Conservation (phyloP, 2,329 filamentous ascomycete species). For the Ophiostoma populinum region DNA sequence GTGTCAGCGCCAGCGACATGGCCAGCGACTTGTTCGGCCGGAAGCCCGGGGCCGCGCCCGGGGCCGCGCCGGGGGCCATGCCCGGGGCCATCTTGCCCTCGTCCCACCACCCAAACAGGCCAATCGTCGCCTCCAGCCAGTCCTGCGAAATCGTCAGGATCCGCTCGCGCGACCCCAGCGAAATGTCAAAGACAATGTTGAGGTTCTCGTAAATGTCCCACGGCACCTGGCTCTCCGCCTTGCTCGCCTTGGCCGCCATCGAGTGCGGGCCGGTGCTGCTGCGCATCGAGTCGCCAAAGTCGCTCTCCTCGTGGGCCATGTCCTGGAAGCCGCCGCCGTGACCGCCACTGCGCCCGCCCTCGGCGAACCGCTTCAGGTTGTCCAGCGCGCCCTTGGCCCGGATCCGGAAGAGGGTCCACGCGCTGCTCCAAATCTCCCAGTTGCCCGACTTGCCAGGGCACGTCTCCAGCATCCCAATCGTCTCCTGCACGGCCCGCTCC, state of each 20-base stretch:
- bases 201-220: slow-evolving; percentile 83
- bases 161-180: slow-evolving; percentile 58
- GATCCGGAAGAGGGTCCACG: slow-evolving; percentile 73
- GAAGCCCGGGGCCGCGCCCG: slow-evolving; percentile 24
- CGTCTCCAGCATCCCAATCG: slow-evolving; percentile 50
- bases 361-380: slow-evolving; percentile 60
- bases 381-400: slow-evolving; percentile 52
- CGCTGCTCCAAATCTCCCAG: slow-evolving; percentile 68
- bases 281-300: slow-evolving; percentile 17
- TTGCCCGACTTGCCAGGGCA: slow-evolving; percentile 55
- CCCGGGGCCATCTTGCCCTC: slow-evolving; percentile 23
- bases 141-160: slow-evolving; percentile 67
- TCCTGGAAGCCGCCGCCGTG: slow-evolving; percentile 15
- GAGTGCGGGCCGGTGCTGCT: slow-evolving; percentile 24
- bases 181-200: slow-evolving; percentile 60
- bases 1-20: slow-evolving; percentile 2
- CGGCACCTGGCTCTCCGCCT: slow-evolving; percentile 72
- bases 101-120: slow-evolving; percentile 83
- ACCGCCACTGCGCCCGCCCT: slow-evolving; percentile 34
- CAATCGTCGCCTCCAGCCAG: slow-evolving; percentile 80
- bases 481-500: slow-evolving; percentile 50
- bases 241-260: slow-evolving; percentile 50
- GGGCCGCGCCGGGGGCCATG: slow-evolving; percentile 20
- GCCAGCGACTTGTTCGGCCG: slow-evolving; percentile 6
- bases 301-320: slow-evolving; percentile 46